Evolutionary conservation across 2,329 filamentous ascomycete species (phyloP).

Genomic region (Claviceps pazoutovae): DNA sequence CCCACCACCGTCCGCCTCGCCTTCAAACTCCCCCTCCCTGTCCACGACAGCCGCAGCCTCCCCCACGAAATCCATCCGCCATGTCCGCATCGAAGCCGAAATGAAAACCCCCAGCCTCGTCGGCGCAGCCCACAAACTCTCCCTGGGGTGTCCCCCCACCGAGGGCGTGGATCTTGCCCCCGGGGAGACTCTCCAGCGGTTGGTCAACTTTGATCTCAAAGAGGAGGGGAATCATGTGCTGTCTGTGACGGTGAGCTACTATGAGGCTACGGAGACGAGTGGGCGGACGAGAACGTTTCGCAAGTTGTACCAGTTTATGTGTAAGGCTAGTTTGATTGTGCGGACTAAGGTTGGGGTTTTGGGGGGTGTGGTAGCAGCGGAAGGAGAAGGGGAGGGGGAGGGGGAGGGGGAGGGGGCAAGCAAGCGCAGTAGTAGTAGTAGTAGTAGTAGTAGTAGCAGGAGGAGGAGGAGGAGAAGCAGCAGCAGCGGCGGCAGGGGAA

Average conservation of each 20-base stretch:
- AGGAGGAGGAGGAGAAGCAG: conserved; percentile 7
- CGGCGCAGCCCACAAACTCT: conserved; percentile 45
- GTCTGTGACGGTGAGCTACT: conserved; percentile 87
- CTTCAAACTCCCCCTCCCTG: conserved; percentile 4
- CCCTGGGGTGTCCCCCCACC: conserved; percentile 26
- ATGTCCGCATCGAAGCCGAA: conserved; percentile 74
- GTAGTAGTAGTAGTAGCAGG: not conserved
- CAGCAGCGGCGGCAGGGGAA: conserved; percentile 7
- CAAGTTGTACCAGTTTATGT: conserved; percentile 94
- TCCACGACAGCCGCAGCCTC: conserved; percentile 26
- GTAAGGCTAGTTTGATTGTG: conserved; percentile 79
- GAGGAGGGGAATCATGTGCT: conserved; percentile 91
- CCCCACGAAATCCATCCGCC: conserved; percentile 46
- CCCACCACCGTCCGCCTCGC: not conserved
- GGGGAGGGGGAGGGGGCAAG: too few relatives aligned
- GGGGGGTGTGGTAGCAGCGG: not conserved
- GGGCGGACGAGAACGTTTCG: conserved; percentile 72
- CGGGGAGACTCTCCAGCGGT: conserved; percentile 61
- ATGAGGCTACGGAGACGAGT: conserved; percentile 62
- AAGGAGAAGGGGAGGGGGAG: too few relatives aligned
- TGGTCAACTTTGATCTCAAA: conserved; percentile 76
- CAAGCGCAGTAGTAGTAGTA: not conserved
- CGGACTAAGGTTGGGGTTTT: conserved; percentile 64
- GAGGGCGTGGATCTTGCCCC: conserved; percentile 35
- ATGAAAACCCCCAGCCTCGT: conserved; percentile 72